Evolutionary conservation across 352 stramenopile species (phyloP), one percentile per base, ranked within the genome.

Genomic region (Pythium phragmitis): DNA sequence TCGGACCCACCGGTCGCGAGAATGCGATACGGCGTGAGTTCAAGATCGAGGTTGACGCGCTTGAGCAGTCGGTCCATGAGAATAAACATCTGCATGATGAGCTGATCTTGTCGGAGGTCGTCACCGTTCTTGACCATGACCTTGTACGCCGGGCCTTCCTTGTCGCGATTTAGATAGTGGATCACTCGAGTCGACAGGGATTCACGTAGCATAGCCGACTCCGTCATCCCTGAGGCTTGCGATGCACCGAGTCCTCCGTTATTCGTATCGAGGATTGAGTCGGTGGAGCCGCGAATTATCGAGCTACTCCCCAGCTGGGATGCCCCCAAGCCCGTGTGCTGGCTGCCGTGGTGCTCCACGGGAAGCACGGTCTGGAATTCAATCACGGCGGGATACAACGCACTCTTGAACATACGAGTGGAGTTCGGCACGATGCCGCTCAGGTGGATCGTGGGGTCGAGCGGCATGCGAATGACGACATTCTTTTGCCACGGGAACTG

Each of bases 61-160:
- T 99, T 99, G 39, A 99, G 79, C 34, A 99, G 74, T 7, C 96
- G 86, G 72, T 99, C 98, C 97, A 99, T 99, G 30, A 99, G 79
- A 55, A 98, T 97, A 60, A 99, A 98, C 92, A 99, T 98, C 82
- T 99, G 98, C 72, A 99, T 99, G 55, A 99, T 97, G 54, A 99
- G 82, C 76, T 99, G 98, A 79, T 99, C 98, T 80, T 99, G 98
- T 8, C 98, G 85, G 48, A 99, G 73, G 79, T 99, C 98, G 78
- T 99, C 98, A 30, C 98, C 98, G 52, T 98, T 98, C 81, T 99
- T 99, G 54, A 99, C 96, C 80, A 99, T 99, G 28, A 99, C 96
- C 72, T 97, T 97, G 82, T 98, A 98, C 65, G 88, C 80, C 2
- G 87, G 85, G 2, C 87, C 87, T 74, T 96, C 87, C 42, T 88